These are phyloP conservation scores for Ceratobasidium sp. DNA, from an alignment of 1,284 basidiomycete species.

Conservation along the genomic window DNA sequence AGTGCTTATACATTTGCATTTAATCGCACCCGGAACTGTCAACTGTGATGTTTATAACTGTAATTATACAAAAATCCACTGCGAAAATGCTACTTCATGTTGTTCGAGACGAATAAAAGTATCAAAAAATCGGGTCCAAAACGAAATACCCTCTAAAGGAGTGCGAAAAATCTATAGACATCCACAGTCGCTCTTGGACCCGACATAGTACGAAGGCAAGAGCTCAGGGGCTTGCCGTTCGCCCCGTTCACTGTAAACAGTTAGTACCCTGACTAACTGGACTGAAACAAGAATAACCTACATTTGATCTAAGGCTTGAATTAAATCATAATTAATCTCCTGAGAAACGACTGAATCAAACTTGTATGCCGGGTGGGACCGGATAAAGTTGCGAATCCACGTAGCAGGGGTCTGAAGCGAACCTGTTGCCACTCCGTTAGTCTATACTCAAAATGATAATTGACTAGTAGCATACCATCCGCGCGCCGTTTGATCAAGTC, in stretches of 20 bases:
- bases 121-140: neutral
- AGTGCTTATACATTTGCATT: neutral
- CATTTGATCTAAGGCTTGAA: slow-evolving; percentile 92
- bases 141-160: neutral
- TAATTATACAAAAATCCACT: neutral
- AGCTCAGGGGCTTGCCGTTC: slow-evolving; percentile 35
- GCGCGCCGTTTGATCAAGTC: slow-evolving; percentile 80
- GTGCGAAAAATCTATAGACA: slow-evolving; percentile 22
- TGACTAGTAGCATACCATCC: slow-evolving; percentile 60
- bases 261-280: neutral
- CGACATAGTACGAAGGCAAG: slow-evolving; percentile 40
- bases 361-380: slow-evolving; percentile 87
- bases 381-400: slow-evolving; percentile 94
- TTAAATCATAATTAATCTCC: slow-evolving; percentile 94
- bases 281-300: slow-evolving; percentile 52
- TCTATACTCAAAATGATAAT: neutral
- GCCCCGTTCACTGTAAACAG: slow-evolving; percentile 38
- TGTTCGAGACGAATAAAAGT: no score
- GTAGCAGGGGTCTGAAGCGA: slow-evolving; percentile 86
- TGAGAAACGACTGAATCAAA: slow-evolving; percentile 88
- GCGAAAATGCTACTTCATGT: no score
- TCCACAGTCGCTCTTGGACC: slow-evolving; percentile 36
- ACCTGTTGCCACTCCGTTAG: slow-evolving; percentile 54
- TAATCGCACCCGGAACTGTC: no score
- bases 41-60: neutral